Evolutionary conservation across 805 yeast species (phyloP).

Genomic region (Spathaspora sp.): DNA sequence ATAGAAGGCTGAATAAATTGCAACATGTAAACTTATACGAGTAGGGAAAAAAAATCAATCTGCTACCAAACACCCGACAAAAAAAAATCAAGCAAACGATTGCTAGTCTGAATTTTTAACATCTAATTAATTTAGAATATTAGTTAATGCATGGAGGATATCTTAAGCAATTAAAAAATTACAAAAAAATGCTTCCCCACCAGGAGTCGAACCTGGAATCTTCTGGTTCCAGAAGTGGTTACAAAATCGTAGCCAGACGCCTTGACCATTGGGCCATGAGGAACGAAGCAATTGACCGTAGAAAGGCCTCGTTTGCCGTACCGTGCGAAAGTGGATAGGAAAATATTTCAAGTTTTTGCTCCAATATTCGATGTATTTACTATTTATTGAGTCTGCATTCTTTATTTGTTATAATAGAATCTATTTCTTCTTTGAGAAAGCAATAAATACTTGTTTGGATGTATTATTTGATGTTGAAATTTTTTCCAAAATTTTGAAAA

Average conservation of each 20-base stretch:
- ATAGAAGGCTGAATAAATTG: background rate
- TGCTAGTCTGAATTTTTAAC: too few species aligned
- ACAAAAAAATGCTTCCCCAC: slow-evolving; percentile 43
- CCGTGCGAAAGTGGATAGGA: background rate
- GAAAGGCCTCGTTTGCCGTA: background rate
- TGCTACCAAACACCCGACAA: background rate
- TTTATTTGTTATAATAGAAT: background rate
- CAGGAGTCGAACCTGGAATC: slow-evolving; percentile 52
- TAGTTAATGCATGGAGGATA: too few species aligned
- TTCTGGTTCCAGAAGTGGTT: slow-evolving; percentile 48
- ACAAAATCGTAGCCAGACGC: slow-evolving; percentile 48
- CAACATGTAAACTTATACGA: background rate
- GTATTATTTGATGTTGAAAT: background rate
- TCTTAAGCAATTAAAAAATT: slow-evolving; percentile 7
- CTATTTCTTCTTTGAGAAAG: background rate
- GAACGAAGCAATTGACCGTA: slow-evolving; percentile 36
- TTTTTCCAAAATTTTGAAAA: background rate
- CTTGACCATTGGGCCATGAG: slow-evolving; percentile 54
- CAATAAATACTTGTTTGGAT: background rate
- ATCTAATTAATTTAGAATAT: too few species aligned
- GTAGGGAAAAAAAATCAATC: background rate
- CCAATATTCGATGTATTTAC: background rate
- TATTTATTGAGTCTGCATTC: background rate
- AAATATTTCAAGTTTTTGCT: background rate
- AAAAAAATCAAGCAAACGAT: too few species aligned